These are phyloP conservation scores for Mucor irregularis DNA, from an alignment of 371 early-diverging fungal species.

Conservation along the genomic window DNA sequence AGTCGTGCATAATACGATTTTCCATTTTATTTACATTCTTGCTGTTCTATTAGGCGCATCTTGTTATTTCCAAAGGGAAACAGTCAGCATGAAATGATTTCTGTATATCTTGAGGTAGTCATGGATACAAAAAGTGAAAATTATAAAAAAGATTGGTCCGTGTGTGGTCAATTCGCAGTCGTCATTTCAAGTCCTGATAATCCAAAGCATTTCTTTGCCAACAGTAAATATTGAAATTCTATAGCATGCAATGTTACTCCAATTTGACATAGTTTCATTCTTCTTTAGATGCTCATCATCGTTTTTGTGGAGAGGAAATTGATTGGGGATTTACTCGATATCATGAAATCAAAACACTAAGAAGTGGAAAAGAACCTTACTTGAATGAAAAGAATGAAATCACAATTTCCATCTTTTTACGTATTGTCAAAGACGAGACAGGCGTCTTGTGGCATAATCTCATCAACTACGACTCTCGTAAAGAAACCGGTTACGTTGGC, in stretches of 20 bases:
- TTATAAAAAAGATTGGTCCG: slow-evolving; percentile 66
- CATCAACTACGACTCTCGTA: slow-evolving; percentile 84
- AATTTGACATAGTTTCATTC: neutral
- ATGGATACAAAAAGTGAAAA: slow-evolving; percentile 50
- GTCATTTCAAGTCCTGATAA: slow-evolving; percentile 73
- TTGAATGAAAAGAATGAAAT: slow-evolving; percentile 54
- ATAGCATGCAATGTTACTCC: slow-evolving; percentile 19
- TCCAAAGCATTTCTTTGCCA: slow-evolving; percentile 58
- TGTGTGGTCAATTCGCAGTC: slow-evolving; percentile 83
- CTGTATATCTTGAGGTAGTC: slow-evolving; percentile 83
- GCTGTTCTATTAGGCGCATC: slow-evolving; percentile 61
- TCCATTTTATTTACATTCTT: neutral
- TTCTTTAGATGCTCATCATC: slow-evolving; percentile 68
- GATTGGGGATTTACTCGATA: slow-evolving; percentile 95
- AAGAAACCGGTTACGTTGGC: slow-evolving; percentile 91
- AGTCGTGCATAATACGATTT: neutral
- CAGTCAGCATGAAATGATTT: slow-evolving; percentile 60
- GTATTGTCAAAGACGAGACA: slow-evolving; percentile 84
- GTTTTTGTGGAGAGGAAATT: slow-evolving; percentile 78
- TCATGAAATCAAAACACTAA: slow-evolving; percentile 23
- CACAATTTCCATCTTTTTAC: slow-evolving; percentile 73
- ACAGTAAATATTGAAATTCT: slow-evolving; percentile 57
- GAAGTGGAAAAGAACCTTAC: slow-evolving; percentile 48
- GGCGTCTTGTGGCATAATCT: slow-evolving; percentile 96
- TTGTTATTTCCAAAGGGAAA: slow-evolving; percentile 92